Evolutionary conservation across 2,329 filamentous ascomycete species (phyloP).

Genomic region (Cytospora schulzeri): DNA sequence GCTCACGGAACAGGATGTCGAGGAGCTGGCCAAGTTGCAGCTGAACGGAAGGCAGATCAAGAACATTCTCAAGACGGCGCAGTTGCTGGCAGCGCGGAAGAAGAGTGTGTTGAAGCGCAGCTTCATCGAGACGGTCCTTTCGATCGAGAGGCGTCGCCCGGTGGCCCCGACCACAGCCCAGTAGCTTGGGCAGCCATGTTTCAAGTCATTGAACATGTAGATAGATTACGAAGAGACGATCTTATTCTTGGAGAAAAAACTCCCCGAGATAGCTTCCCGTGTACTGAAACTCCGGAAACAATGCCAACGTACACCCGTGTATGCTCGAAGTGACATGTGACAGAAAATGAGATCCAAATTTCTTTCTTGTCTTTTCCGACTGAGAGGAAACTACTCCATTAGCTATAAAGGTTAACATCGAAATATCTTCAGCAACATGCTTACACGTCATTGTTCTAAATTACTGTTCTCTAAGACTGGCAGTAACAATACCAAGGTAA

Average conservation of each 20-base stretch:
- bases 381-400: no score
- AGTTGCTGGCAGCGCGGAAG: constrained; percentile 38
- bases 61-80: constrained; percentile 42
- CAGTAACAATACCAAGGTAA: no score
- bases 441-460: not conserved
- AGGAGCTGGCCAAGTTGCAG: constrained; percentile 42
- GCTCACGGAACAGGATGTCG: constrained; percentile 39
- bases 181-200: not conserved
- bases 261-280: no score
- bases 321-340: no score
- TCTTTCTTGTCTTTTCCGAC: no score
- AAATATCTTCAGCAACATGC: not conserved
- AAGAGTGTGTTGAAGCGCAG: constrained; percentile 37
- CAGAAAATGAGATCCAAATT: no score
- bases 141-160: constrained; percentile 36
- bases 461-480: no score
- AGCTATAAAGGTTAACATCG: no score
- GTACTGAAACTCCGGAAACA: no score
- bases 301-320: no score
- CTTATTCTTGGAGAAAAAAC: not conserved
- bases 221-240: no score
- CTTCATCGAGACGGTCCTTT: constrained; percentile 36
- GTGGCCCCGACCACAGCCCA: constrained; percentile 8
- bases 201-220: not conserved
- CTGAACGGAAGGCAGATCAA: constrained; percentile 41